Evolutionary conservation across 2,329 filamentous ascomycete genomes (phyloP), one percentile per base, ranked within the genome.

Genomic region (Phialophora chinensis): DNA sequence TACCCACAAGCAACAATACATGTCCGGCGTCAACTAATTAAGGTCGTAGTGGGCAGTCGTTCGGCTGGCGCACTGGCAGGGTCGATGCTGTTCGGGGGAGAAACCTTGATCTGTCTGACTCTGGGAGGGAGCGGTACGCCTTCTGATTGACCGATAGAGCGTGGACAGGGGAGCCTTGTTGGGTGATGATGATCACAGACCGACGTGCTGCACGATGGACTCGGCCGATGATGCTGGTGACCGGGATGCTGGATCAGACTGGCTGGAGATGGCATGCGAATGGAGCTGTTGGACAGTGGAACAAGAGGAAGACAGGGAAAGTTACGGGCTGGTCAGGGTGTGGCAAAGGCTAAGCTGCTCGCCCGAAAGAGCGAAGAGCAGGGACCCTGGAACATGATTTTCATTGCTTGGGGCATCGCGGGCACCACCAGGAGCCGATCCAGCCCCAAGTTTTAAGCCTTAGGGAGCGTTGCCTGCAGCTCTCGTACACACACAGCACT

Each of bases 161-260:
- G 14, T 31, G 33, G 35, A 62, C 60, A 62, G 35, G 50, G 60
- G 60, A 33, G 52, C 33, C 60, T 33, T 53, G 59, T 29, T 35
- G 17, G 47, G 47, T 10, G 27, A 55, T 35, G 59, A 61, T 61
- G 47, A 61, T 61, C 59, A 61, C 47, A 31, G 44, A 60, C 50
- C 44, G 58, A 60, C 49, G 44, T 29, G 12, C 44, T 33, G 56
- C 56, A 44, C 56, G 56, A 59, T 59, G 57, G 57, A 33, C 57
- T 60, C 57, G 57, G 57, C 57, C 57, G 42, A 50, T 47, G 57
- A 60, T 60, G 57, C 42, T 60, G 42, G 42, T 14, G 57, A 50
- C 38, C 31, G 27, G 57, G 57, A 29, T 58, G 33, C 23, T 57
- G 35, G 35, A 47, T 44, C 38, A 47, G 42, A 60, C n/a, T 12